Percentiles rank a stretch among this genome's conserved stretches.
phyloP scores from a whole-genome alignment of 805 yeast genomes.

The Wickerhamiella australiensis region DNA sequence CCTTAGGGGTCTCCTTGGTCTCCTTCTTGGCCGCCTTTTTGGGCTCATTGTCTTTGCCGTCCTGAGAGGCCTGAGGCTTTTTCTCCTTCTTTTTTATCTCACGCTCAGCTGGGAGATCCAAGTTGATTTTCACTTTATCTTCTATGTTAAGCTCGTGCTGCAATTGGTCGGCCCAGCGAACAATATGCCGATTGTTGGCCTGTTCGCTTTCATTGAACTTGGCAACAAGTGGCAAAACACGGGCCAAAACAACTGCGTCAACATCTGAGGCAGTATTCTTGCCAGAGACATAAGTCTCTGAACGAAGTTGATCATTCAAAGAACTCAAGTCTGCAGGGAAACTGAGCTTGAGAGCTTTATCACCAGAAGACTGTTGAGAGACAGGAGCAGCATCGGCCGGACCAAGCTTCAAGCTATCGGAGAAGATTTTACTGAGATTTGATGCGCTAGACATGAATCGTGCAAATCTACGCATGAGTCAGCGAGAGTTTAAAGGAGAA shows the following conservation, averaged over 20 bases:
- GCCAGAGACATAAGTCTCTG: slow-evolving; percentile 60
- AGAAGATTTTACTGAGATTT: slow-evolving; percentile 9
- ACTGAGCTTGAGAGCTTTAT: slow-evolving; percentile 70
- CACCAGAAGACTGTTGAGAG: slow-evolving; percentile 51
- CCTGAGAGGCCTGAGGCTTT: slow-evolving; percentile 29
- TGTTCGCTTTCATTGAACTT: slow-evolving; percentile 47
- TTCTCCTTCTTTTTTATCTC: slow-evolving; percentile 44
- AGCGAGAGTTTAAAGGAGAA: neutral
- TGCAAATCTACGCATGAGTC: slow-evolving; percentile 7
- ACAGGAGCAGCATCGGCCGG: slow-evolving; percentile 23
- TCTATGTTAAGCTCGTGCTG: slow-evolving; percentile 53
- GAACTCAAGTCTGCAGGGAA: slow-evolving; percentile 41
- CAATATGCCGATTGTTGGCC: slow-evolving; percentile 62
- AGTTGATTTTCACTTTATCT: slow-evolving; percentile 46
- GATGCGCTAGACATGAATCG: slow-evolving; percentile 7
- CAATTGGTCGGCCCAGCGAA: slow-evolving; percentile 85
- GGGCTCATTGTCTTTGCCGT: slow-evolving; percentile 19
- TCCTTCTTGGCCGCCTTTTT: slow-evolving; percentile 26
- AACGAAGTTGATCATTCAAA: slow-evolving; percentile 59
- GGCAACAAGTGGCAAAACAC: slow-evolving; percentile 48
- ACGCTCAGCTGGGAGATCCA: slow-evolving; percentile 41
- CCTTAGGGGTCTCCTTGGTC: slow-evolving; percentile 23
- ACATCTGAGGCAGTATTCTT: slow-evolving; percentile 45
- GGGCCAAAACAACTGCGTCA: slow-evolving; percentile 61
- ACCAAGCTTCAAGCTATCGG: slow-evolving; percentile 7